Evolutionary conservation across 2,329 filamentous ascomycete genomes (phyloP), one percentile per base, ranked within the genome.

Genomic region (Colletotrichum echinochloae): DNA sequence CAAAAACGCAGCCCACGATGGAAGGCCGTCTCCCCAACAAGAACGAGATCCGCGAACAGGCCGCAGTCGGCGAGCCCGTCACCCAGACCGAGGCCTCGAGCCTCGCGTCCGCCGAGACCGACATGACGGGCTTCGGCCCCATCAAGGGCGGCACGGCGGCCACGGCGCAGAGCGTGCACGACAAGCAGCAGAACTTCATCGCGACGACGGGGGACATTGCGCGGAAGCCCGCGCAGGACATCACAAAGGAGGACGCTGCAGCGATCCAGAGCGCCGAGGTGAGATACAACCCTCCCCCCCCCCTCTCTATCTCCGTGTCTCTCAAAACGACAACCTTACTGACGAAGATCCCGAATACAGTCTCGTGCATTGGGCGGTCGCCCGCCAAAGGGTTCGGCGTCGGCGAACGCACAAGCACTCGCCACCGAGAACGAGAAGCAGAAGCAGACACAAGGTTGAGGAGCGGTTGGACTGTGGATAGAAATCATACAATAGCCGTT

Each of bases 131-230:
- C 16, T 72, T 73, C 56, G 78, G 77, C 0, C 75, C 76, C 35
- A 75, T 79, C 65, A 78, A 78, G 55, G 78, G 77, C 55, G 79
- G 79, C 1, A 67, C 76, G 2, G 78, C 79, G 1, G 77, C 78
- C 5, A 77, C 74, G 5, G 78, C 78, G 0, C 79, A 81, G 71
- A 78, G 77, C 70, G 66, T 78, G 66, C 77, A 80, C 65, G 77
- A 78, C 71, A 77, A 74, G 59, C 78, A 80, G 69, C 75, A 78
- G 64, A 79, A 79, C 70, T 79, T 79, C 65, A 52, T 78, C 23
- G 74, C 72, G 14, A 76, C 74, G 51, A 77, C 78, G 1, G 75
- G 76, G 33, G 76, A 78, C 9, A 67, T 80, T 5, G 75, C 75
- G 4, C 70, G 76, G 11, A 80, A 80, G 70, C 73, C 74, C 1